Conservation (phyloP, 2,329 filamentous ascomycete genomes). For the Talaromyces sp. region DNA sequence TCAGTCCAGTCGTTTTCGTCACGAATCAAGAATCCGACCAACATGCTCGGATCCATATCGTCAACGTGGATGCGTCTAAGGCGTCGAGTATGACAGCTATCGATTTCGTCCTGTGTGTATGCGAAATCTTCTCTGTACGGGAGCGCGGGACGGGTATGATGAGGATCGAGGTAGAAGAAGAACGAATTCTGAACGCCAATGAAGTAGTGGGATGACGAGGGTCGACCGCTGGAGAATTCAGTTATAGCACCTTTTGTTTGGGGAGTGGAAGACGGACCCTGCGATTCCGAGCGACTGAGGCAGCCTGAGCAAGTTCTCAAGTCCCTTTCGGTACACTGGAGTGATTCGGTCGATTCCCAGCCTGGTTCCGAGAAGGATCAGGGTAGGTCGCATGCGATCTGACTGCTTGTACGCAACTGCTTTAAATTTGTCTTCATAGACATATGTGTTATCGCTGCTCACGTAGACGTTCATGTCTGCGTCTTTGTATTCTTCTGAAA, state of each 20-base stretch:
- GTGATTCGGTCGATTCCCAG: conserved; percentile 93
- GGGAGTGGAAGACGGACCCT: conserved; percentile 56
- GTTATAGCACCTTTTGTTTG: conserved; percentile 4
- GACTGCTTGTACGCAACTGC: conserved; percentile 67
- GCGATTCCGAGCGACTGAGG: conserved; percentile 94
- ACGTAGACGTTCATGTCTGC: conserved; percentile 75
- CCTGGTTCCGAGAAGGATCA: conserved; percentile 84
- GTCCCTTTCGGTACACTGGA: conserved; percentile 89
- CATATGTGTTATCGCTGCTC: conserved; percentile 83
- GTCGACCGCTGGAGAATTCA: conserved; percentile 65
- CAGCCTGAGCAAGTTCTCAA: conserved; percentile 79
- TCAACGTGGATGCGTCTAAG: conserved; percentile 76
- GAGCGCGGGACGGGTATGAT: conserved; percentile 74
- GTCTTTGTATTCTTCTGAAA: conserved; percentile 63
- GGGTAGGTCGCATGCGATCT: conserved; percentile 70
- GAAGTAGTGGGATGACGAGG: conserved; percentile 82
- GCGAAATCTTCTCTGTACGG: conserved; percentile 56
- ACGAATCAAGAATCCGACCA: conserved; percentile 85
- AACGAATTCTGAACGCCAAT: conserved; percentile 68
- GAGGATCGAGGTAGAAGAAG: conserved; percentile 94
- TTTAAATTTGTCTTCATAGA: conserved; percentile 87
- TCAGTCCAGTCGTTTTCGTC: conserved; percentile 77
- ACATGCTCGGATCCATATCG: conserved; percentile 97
- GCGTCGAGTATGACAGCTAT: conserved; percentile 81
- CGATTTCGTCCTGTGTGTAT: conserved; percentile 67